A percentile compares a stretch with the other conserved stretches of the same genome.
These are phyloP conservation scores for Termitomyces sp. DNA, from an alignment of 768 basidiomycete genomes.

Conservation along the genomic window DNA sequence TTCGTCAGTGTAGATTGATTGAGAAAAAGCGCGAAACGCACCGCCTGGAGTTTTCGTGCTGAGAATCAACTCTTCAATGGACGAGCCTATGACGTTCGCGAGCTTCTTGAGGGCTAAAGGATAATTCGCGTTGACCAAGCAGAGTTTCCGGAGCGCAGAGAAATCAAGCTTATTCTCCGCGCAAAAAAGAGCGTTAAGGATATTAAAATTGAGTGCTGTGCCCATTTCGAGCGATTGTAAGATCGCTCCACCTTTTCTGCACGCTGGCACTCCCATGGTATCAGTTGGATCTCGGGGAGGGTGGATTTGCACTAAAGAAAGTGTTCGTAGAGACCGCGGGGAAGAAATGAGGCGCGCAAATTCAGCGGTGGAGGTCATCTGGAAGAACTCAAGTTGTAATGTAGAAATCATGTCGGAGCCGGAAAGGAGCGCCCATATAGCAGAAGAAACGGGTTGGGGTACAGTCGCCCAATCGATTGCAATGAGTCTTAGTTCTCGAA, in stretches of 20 bases:
- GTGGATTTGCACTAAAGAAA: background rate
- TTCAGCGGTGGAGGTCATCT: background rate
- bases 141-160: background rate
- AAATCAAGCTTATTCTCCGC: background rate
- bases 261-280: background rate
- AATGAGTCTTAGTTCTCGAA: background rate
- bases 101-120: background rate
- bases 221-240: background rate
- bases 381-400: background rate
- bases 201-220: background rate
- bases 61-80: background rate
- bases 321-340: background rate
- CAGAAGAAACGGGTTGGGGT: background rate
- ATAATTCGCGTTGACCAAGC: background rate
- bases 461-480: background rate
- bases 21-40: background rate
- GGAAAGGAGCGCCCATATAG: background rate
- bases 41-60: background rate
- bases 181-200: background rate
- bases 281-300: too few species aligned
- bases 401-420: background rate
- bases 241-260: background rate
- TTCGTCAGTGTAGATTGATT: background rate
- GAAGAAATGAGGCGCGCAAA: background rate
- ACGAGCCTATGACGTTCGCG: background rate